Conservation (phyloP, 495 filamentous ascomycete genomes). For the Endocarpon pusillum region DNA sequence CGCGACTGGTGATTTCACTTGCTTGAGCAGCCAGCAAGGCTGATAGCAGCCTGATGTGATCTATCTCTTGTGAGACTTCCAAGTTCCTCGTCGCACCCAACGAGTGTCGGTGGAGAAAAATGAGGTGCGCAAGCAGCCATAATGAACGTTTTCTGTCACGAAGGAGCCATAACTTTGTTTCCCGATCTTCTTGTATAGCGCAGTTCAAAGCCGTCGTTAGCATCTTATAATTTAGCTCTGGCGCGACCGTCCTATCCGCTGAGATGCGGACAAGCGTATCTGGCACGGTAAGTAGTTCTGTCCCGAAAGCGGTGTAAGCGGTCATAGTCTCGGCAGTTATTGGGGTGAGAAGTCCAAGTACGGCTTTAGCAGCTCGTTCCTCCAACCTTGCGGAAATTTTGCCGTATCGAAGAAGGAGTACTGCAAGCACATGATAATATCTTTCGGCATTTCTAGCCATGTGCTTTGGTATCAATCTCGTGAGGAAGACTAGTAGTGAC, state of each 20-base stretch:
- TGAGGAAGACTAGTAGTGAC: constrained; percentile 21
- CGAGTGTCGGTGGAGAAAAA: constrained; percentile 48
- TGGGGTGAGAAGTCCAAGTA: constrained; percentile 31
- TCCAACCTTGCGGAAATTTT: constrained; percentile 9
- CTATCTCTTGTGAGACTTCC: constrained; percentile 28
- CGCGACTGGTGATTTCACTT: constrained; percentile 25
- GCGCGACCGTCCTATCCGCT: constrained; percentile 27
- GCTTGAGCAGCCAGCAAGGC: constrained; percentile 36
- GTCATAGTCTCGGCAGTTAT: constrained; percentile 28
- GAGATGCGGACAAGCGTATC: constrained; percentile 21
- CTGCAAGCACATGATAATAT: constrained; percentile 29
- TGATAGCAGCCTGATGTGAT: constrained; percentile 49
- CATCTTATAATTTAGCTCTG: constrained; percentile 34
- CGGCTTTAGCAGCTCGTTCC: constrained; percentile 16
- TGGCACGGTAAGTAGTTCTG: constrained; percentile 33
- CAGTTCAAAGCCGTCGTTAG: constrained; percentile 30
- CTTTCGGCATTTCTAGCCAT: constrained; percentile 25
- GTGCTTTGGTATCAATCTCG: constrained; percentile 27
- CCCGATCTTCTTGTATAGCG: constrained; percentile 5
- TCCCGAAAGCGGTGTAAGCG: constrained; percentile 41
- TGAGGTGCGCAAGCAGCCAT: constrained; percentile 70
- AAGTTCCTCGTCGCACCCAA: too few species aligned
- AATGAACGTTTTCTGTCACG: constrained; percentile 27
- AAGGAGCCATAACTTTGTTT: constrained; percentile 3
- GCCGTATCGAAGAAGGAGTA: constrained; percentile 17